Conservation (phyloP, 78 protist species). For the Dictyostelium capitatum region DNA sequence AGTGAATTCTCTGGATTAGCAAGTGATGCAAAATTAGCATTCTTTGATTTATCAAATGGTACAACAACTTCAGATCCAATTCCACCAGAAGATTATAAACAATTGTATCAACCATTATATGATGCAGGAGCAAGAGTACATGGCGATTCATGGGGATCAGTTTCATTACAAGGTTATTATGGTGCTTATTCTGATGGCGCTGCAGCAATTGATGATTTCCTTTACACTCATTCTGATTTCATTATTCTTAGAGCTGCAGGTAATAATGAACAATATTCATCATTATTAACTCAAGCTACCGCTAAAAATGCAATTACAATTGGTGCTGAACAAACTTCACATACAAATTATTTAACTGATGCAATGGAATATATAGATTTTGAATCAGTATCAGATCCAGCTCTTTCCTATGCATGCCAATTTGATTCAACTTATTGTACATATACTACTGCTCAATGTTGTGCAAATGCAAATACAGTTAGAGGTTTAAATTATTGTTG, state of each 20-base stretch:
- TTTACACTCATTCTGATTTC: conserved; percentile 38
- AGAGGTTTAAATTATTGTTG: conserved; percentile 18
- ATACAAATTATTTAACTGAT: not conserved
- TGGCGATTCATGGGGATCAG: conserved; percentile 77
- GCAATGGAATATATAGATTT: not conserved
- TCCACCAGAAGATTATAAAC: conserved; percentile 21
- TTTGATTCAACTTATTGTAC: conserved; percentile 1
- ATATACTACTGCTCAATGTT: not conserved
- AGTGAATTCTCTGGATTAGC: conserved; percentile 54
- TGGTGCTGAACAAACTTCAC: conserved; percentile 35
- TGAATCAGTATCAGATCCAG: not conserved
- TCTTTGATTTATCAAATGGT: conserved; percentile 23
- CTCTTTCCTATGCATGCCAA: not conserved
- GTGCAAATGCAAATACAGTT: not conserved
- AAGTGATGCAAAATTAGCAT: conserved; percentile 56
- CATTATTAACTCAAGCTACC: conserved; percentile 51
- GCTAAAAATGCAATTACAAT: conserved; percentile 47
- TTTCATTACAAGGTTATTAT: conserved; percentile 11
- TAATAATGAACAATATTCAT: conserved; percentile 26
- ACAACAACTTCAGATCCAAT: not conserved
- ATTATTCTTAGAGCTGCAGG: conserved; percentile 71
- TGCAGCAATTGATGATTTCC: conserved; percentile 27
- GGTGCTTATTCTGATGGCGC: conserved; percentile 19
- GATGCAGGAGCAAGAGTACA: conserved; percentile 76
- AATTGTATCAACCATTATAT: conserved; percentile 37